Percentiles rank a stretch among this genome's conserved stretches.
Evolutionary conservation across 495 filamentous ascomycete genomes (phyloP).

Genomic region (Penicillium ochrochloron): DNA sequence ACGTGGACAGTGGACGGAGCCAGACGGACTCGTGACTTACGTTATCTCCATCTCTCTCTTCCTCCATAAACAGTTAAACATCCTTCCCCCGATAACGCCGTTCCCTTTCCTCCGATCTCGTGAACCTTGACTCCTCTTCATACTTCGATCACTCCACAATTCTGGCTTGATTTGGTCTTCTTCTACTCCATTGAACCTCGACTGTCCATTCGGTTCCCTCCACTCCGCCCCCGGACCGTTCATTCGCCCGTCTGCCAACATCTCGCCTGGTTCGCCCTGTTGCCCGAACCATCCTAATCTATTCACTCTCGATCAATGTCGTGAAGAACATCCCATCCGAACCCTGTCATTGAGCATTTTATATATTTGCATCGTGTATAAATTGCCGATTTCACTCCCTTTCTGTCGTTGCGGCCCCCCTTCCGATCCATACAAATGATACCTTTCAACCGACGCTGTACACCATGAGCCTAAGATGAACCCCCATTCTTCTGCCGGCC

Average conservation of each 20-base stretch:
- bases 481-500: constrained; percentile 52
- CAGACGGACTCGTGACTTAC: constrained; percentile 26
- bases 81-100: constrained; percentile 17
- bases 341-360: background rate
- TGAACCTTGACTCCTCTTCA: background rate
- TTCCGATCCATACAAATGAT: constrained; percentile 19
- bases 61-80: constrained; percentile 27
- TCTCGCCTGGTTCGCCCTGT: constrained; percentile 6
- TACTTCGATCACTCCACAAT: background rate
- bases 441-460: constrained; percentile 27
- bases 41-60: constrained; percentile 19
- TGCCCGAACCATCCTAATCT: background rate
- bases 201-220: background rate
- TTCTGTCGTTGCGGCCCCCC: background rate
- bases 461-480: constrained; percentile 56
- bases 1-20: constrained; percentile 13
- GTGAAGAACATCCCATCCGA: background rate
- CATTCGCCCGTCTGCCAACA: background rate
- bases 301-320: constrained; percentile 1
- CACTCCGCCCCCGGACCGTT: background rate
- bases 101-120: constrained; percentile 1
- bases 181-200: background rate
- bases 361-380: background rate
- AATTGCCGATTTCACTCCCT: background rate
- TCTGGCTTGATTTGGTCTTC: background rate